Base-by-base conservation (phyloP, 2,329 filamentous ascomycete species). In the Phaeomoniella chlamydospora region DNA sequence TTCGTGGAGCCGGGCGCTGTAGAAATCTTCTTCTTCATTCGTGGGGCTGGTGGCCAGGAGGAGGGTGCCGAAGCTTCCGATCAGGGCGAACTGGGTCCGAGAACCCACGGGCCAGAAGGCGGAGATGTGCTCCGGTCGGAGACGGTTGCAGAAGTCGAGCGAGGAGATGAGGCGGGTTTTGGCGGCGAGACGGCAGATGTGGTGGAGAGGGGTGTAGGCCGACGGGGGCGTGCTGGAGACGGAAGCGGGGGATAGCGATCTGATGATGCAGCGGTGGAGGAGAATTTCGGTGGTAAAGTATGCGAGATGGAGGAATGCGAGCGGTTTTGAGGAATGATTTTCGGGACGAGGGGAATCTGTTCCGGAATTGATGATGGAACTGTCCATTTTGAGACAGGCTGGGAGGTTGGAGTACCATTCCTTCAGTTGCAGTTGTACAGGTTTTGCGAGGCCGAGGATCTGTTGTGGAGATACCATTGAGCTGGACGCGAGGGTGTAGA, bases 221-320 rank as follows among this genome's bases (percentile, higher is more conserved):
- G 78, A 18, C 9, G 15, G 9, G 9, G 32, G 16, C 16, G 10
- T 17, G 9, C 5, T 4, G 4, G 16, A 18, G 4, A 6, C 6
- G 16, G 32, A 18, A 17, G 32, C 12, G 16, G 11, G 11, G 17
- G 64, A 57, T 17, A 94, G 68, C 1, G 85, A 87, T 35, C 86
- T 79, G 40, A 94, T 83, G 49, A 94, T 94, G 48, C 83, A 81
- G 6, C 87, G 76, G 55, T 94, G 87, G 15, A 94, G 77, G 0
- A 83, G 90, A 50, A 94, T 94, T 59, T 94, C 87, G 3, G 85
- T 85, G 2, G 87, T 86, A 50, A 93, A 94, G 59, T 94, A 94
- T 36, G 80, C 85, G 35, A 94, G 71, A 55, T 94, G 87, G 9
- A 94, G 70, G 50, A 86, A 88, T 12, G 81, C 81, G 34, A 56